Conservation (phyloP, 805 yeast species). For the Pichia scutulata region DNA sequence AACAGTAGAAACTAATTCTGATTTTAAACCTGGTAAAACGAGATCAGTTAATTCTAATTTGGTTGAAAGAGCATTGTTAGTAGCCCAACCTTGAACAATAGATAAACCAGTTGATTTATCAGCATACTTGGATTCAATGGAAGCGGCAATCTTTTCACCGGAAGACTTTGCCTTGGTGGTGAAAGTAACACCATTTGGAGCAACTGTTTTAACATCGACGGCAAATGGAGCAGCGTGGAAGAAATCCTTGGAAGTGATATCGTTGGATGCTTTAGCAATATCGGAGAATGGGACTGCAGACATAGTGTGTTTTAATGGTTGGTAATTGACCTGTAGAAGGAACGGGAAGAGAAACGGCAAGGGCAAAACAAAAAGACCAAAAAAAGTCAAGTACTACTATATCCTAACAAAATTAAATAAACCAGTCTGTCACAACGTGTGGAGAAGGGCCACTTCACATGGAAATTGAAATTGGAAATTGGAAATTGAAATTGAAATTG, state of each 20-base stretch:
- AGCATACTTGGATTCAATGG: constrained; percentile 83
- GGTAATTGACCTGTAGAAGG: neutral
- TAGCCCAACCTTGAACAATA: constrained; percentile 96
- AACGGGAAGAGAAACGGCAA: neutral
- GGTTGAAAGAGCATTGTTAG: constrained; percentile 85
- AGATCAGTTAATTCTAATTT: constrained; percentile 88
- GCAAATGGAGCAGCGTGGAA: constrained; percentile 85
- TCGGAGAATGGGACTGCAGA: constrained; percentile 90
- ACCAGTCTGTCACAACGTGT: neutral
- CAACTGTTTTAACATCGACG: constrained; percentile 82
- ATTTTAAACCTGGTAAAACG: constrained; percentile 90
- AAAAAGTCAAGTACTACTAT: neutral
- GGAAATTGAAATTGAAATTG: neutral
- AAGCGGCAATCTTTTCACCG: constrained; percentile 75
- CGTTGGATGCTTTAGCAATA: constrained; percentile 87
- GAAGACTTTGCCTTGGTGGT: constrained; percentile 80
- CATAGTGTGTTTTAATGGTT: constrained; percentile 32
- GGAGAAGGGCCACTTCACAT: neutral
- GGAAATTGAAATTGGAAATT: neutral
- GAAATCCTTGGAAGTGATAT: constrained; percentile 84
- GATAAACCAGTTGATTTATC: constrained; percentile 92
- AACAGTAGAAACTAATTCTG: constrained; percentile 81
- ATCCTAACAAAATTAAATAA: too few relatives aligned
- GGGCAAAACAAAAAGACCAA: neutral
- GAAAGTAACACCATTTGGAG: constrained; percentile 95